A percentile compares a stretch with the other conserved stretches of the same genome.
phyloP scores from a whole-genome alignment of 192 early-diverging fungal genomes.

The Coemansia sp. region DNA sequence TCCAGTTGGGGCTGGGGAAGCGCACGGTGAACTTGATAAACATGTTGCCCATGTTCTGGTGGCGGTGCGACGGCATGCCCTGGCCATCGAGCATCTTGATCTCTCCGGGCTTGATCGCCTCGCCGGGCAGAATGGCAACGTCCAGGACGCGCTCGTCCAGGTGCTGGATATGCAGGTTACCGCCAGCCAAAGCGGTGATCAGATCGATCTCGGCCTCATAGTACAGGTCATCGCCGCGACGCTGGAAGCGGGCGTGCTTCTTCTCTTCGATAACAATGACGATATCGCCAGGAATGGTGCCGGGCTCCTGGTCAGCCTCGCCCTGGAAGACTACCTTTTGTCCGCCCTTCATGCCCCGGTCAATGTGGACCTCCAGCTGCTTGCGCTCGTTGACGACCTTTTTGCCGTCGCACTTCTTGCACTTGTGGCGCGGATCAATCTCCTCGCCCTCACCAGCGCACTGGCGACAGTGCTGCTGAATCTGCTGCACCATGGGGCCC shows the following conservation, averaged over 20 bases:
- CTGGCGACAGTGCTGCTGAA: slow-evolving; percentile 93
- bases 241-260: slow-evolving; percentile 90
- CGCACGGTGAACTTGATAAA: slow-evolving; percentile 92
- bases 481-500: slow-evolving; percentile 99
- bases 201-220: slow-evolving; percentile 94
- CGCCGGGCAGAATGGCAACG: slow-evolving; percentile 91
- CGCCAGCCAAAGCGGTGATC: slow-evolving; percentile 94
- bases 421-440: slow-evolving; percentile 89
- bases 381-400: slow-evolving; percentile 91
- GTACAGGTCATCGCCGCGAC: slow-evolving; percentile 91
- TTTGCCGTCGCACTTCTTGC: slow-evolving; percentile 88
- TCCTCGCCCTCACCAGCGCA: slow-evolving; percentile 93
- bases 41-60: slow-evolving; percentile 89
- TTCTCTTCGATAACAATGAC: slow-evolving; percentile 97
- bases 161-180: slow-evolving; percentile 89
- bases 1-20: slow-evolving; percentile 91
- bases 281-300: slow-evolving; percentile 95
- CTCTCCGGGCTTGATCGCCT: slow-evolving; percentile 93
- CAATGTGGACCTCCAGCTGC: slow-evolving; percentile 97
- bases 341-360: slow-evolving; percentile 97
- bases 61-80: slow-evolving; percentile 96
- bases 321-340: slow-evolving; percentile 95
- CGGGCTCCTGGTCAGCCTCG: slow-evolving; percentile 96
- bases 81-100: slow-evolving; percentile 85
- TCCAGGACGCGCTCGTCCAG: slow-evolving; percentile 89